These are phyloP conservation scores for Forsythia viridissima DNA, from an alignment of 257 asterid species.

Conservation along the genomic window DNA sequence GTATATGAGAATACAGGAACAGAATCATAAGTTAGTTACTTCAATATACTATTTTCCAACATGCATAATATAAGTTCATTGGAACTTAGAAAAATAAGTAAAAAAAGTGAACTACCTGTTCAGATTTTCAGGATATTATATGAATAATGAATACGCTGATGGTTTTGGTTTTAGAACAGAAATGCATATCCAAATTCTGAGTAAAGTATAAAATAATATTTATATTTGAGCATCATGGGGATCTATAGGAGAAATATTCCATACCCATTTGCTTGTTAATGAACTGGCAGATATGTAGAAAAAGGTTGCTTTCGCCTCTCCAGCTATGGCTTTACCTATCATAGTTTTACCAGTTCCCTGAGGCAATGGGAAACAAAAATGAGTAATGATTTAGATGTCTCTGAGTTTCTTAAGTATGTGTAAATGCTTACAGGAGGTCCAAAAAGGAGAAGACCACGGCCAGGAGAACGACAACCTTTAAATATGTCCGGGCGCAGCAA, in stretches of 20 bases:
- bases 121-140: too few species aligned
- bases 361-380: conserved; percentile 30
- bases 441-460: conserved; percentile 98
- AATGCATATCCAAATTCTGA: conserved; percentile 11
- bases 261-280: conserved; percentile 98
- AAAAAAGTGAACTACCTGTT: too few species aligned
- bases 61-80: too few species aligned
- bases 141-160: neutral
- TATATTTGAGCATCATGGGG: conserved; percentile 14
- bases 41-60: neutral
- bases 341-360: conserved; percentile 99
- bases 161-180: conserved; percentile 19
- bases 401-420: conserved; percentile 11
- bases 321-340: conserved; percentile 99
- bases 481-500: conserved; percentile 94
- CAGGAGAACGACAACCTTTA: conserved; percentile 98
- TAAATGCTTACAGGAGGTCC: conserved; percentile 93
- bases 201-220: neutral
- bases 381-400: conserved; percentile 19
- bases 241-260: conserved; percentile 18
- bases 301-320: conserved; percentile 98
- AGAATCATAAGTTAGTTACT: neutral
- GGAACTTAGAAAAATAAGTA: too few species aligned
- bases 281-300: conserved; percentile 99
- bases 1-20: neutral